Conservation (phyloP, 192 early-diverging fungal species). For the Coemansia sp. region DNA sequence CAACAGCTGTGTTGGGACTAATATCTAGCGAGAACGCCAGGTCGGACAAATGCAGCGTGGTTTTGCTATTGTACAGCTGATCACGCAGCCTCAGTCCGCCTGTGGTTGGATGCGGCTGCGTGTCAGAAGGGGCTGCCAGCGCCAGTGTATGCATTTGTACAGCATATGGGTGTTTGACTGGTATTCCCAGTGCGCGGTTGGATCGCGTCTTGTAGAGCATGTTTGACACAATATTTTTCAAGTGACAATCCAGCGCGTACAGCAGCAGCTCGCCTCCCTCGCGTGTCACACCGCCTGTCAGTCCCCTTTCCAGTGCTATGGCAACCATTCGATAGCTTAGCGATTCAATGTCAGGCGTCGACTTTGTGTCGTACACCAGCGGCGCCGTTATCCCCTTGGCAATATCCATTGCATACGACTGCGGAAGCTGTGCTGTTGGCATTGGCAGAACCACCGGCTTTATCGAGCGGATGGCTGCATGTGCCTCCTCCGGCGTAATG, state of each 20-base stretch:
- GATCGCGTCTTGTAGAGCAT: slow-evolving; percentile 65
- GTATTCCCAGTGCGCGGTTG: slow-evolving; percentile 63
- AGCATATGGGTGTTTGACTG: slow-evolving; percentile 14
- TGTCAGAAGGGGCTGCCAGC: background rate
- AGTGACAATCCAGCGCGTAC: slow-evolving; percentile 68
- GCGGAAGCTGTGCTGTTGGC: slow-evolving; percentile 52
- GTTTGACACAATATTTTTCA: slow-evolving; percentile 67
- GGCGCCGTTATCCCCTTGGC: slow-evolving; percentile 68
- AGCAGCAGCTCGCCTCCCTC: slow-evolving; percentile 64
- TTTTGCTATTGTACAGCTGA: slow-evolving; percentile 46
- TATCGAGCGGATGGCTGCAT: slow-evolving; percentile 38
- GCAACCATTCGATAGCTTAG: slow-evolving; percentile 67
- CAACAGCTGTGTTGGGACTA: slow-evolving; percentile 65
- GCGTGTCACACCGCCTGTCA: slow-evolving; percentile 63
- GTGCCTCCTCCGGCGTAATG: slow-evolving; percentile 40
- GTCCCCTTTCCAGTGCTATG: slow-evolving; percentile 65
- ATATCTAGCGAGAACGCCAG: slow-evolving; percentile 65
- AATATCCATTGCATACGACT: slow-evolving; percentile 59
- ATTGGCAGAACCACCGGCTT: slow-evolving; percentile 55
- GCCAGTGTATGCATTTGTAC: background rate
- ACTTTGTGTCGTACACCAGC: slow-evolving; percentile 66
- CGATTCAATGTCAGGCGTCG: slow-evolving; percentile 63
- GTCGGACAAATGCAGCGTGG: slow-evolving; percentile 57
- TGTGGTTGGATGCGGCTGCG: slow-evolving; percentile 20
- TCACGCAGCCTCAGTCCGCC: slow-evolving; percentile 48